Evolutionary conservation across 2,329 filamentous ascomycete species (phyloP).

Genomic region (Ascochyta rabiei): DNA sequence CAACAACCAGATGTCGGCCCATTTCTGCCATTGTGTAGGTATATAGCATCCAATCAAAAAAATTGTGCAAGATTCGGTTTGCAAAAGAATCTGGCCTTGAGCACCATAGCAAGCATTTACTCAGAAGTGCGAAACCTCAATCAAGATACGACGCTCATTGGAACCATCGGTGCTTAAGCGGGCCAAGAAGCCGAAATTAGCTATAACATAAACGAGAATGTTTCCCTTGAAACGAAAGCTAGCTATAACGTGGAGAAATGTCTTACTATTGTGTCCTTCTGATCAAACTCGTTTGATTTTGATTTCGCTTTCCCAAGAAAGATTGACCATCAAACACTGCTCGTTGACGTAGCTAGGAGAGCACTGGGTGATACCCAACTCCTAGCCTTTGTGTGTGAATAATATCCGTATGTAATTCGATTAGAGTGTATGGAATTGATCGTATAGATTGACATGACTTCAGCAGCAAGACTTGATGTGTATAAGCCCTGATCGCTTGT

Average conservation of each 20-base stretch:
- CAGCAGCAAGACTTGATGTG: background rate
- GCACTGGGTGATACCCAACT: background rate
- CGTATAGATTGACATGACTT: slow-evolving; percentile 1
- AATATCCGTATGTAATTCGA: background rate
- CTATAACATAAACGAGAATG: background rate
- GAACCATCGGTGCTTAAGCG: too few relatives aligned
- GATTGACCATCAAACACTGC: background rate
- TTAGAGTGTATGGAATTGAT: background rate
- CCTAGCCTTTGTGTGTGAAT: background rate
- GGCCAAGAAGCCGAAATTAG: too few relatives aligned
- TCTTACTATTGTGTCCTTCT: too few relatives aligned
- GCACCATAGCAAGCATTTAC: too few relatives aligned
- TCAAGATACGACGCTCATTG: too few relatives aligned
- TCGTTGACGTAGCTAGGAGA: background rate
- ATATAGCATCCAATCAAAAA: too few relatives aligned
- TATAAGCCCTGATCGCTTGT: slow-evolving; percentile 3
- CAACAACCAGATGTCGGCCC: too few relatives aligned
- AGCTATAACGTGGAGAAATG: background rate
- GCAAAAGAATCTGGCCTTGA: too few relatives aligned
- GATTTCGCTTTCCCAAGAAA: background rate
- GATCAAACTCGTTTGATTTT: background rate
- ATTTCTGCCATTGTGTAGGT: too few relatives aligned
- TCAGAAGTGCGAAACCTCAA: too few relatives aligned
- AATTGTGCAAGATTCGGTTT: too few relatives aligned
- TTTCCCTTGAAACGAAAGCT: background rate